Percentiles rank a stretch among this genome's conserved stretches.
These are phyloP conservation scores for Brassica nigra DNA, from an alignment of 345 rosid genomes.

Conservation along the genomic window DNA sequence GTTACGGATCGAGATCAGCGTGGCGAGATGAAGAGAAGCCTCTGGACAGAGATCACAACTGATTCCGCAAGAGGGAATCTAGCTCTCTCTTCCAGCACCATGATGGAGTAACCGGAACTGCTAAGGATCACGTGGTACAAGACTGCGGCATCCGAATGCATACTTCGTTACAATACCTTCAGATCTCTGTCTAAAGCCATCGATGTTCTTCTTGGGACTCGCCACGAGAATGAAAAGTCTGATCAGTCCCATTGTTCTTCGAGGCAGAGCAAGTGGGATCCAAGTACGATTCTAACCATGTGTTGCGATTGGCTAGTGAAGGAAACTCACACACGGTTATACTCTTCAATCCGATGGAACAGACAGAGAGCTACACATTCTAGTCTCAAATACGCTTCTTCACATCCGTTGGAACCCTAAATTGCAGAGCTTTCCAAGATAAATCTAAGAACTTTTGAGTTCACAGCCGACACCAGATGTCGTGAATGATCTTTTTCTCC, in stretches of 20 bases:
- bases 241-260: constrained; percentile 75
- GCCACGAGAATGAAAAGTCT: constrained; percentile 81
- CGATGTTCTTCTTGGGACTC: constrained; percentile 81
- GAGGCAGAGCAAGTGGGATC: constrained; percentile 86
- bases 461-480: no score
- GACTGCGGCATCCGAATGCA: constrained; percentile 95
- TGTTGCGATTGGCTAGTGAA: constrained; percentile 53
- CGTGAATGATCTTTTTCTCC: no score
- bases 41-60: no score
- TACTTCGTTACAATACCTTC: constrained; percentile 85
- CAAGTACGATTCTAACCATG: constrained; percentile 67
- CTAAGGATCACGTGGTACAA: constrained; percentile 87
- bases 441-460: no score
- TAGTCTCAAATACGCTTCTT: constrained; percentile 56
- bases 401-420: no score
- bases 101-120: constrained; percentile 98
- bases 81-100: constrained; percentile 97
- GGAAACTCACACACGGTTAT: constrained; percentile 77
- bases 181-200: constrained; percentile 93
- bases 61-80: constrained; percentile 76
- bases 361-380: constrained; percentile 71
- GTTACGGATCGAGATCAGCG: no score
- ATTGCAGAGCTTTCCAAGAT: no score
- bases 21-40: no score
- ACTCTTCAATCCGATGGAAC: constrained; percentile 87